Conservation (phyloP, 164 flowering plant genomes). For the Nelumbo lutea region DNA sequence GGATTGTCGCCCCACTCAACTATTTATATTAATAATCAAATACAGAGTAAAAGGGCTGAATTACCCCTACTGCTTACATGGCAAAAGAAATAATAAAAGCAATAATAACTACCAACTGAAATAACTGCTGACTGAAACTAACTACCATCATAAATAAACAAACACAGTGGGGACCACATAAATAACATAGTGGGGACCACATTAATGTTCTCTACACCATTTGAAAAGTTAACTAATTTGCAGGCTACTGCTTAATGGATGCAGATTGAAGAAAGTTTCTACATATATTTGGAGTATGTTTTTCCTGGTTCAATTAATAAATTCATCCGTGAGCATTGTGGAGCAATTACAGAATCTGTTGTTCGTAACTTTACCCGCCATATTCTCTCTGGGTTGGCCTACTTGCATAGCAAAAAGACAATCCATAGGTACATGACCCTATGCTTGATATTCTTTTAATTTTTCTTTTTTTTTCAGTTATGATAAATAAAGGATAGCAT, state of each 20-base stretch:
- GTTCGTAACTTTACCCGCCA: slow-evolving; percentile 91
- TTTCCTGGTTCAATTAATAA: slow-evolving; percentile 90
- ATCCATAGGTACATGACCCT: slow-evolving; percentile 61
- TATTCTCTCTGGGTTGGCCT: slow-evolving; percentile 82
- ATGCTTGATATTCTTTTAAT: background rate
- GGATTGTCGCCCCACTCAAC: no score
- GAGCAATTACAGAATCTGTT: slow-evolving; percentile 82
- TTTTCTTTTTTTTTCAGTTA: no score
- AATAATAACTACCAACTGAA: no score
- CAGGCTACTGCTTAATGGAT: slow-evolving; percentile 2
- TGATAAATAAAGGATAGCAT: no score
- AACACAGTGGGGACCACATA: no score
- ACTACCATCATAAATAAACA: no score
- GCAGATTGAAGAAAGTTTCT: slow-evolving; percentile 75
- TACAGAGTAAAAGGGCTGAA: no score
- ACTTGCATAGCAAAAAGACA: slow-evolving; percentile 79
- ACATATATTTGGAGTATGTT: slow-evolving; percentile 86
- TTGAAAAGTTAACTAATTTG: background rate
- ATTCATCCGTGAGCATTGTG: slow-evolving; percentile 78
- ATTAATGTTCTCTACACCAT: background rate
- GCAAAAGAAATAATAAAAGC: no score
- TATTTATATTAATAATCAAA: no score
- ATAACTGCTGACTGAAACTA: no score
- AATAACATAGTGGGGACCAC: no score
- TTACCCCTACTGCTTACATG: no score